phyloP scores from a whole-genome alignment of 805 yeast genomes.

The Vanderwaltozyma verrucispora region DNA sequence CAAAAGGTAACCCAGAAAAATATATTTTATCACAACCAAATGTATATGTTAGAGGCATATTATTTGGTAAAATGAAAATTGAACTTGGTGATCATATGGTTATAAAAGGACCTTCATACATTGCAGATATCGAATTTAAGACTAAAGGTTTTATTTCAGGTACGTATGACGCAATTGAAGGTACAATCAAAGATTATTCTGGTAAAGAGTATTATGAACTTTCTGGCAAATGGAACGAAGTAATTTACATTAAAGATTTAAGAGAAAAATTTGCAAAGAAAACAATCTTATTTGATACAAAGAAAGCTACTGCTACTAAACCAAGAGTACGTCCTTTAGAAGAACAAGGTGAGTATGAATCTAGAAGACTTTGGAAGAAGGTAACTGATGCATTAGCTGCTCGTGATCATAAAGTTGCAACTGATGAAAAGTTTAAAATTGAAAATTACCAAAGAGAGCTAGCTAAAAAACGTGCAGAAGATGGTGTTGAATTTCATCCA shows the following conservation, averaged over 20 bases:
- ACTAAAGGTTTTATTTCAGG: conserved; percentile 93
- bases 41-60: conserved; percentile 85
- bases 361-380: conserved; percentile 71
- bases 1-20: conserved; percentile 45
- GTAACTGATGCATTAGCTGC: conserved; percentile 73
- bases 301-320: conserved; percentile 37
- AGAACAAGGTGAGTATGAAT: conserved; percentile 76
- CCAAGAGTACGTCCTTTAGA: conserved; percentile 70
- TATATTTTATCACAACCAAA: conserved; percentile 92
- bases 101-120: conserved; percentile 51
- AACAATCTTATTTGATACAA: conserved; percentile 49
- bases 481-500: conserved; percentile 74
- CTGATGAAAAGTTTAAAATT: conserved; percentile 76
- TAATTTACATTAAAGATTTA: conserved; percentile 55
- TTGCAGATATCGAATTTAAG: conserved; percentile 84
- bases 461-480: conserved; percentile 66
- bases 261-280: conserved; percentile 36
- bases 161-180: conserved; percentile 80
- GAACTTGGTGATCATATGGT: conserved; percentile 89
- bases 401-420: conserved; percentile 74
- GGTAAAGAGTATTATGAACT: conserved; percentile 55
- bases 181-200: conserved; percentile 45
- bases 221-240: conserved; percentile 89
- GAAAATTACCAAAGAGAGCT: conserved; percentile 76
- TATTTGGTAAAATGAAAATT: conserved; percentile 80